These are phyloP conservation scores for Umbelopsis sp. DNA, from an alignment of 192 early-diverging fungal species.

Conservation along the genomic window DNA sequence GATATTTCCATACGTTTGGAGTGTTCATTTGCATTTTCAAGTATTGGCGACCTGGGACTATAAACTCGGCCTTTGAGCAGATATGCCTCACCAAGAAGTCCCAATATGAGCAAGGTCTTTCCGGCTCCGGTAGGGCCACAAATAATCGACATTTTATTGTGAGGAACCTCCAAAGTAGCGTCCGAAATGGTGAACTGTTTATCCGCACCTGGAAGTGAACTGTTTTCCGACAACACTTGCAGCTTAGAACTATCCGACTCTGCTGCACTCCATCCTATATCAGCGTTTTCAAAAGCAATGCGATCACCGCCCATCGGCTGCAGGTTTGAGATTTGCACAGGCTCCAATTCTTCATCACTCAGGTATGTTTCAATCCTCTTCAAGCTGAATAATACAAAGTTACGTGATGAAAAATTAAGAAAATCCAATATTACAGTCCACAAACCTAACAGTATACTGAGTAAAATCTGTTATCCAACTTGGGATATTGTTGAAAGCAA, in stretches of 20 bases:
- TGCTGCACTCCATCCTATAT: slow-evolving; percentile 67
- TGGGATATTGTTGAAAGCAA: slow-evolving; percentile 84
- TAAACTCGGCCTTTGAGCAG: slow-evolving; percentile 37
- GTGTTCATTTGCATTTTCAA: slow-evolving; percentile 14
- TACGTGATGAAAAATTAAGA: background rate
- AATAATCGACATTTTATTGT: slow-evolving; percentile 49
- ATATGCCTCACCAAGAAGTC: slow-evolving; percentile 74
- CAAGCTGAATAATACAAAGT: slow-evolving; percentile 34
- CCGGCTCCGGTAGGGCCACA: slow-evolving; percentile 86
- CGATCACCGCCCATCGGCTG: slow-evolving; percentile 9
- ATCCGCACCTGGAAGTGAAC: slow-evolving; percentile 78
- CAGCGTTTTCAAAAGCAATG: slow-evolving; percentile 44
- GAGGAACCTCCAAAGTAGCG: slow-evolving; percentile 49
- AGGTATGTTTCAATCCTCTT: slow-evolving; percentile 48
- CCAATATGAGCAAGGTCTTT: slow-evolving; percentile 81
- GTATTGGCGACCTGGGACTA: slow-evolving; percentile 33
- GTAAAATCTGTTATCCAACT: slow-evolving; percentile 68
- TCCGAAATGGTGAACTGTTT: slow-evolving; percentile 64
- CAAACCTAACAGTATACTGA: slow-evolving; percentile 68
- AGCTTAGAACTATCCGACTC: slow-evolving; percentile 62
- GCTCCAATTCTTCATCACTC: slow-evolving; percentile 47
- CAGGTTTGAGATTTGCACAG: slow-evolving; percentile 21
- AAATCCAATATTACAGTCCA: background rate
- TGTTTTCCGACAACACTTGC: slow-evolving; percentile 81
- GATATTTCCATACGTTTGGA: slow-evolving; percentile 17